Evolutionary conservation across 129 eudicot genomes (phyloP).

Genomic region (Ambrosia artemisiifolia): DNA sequence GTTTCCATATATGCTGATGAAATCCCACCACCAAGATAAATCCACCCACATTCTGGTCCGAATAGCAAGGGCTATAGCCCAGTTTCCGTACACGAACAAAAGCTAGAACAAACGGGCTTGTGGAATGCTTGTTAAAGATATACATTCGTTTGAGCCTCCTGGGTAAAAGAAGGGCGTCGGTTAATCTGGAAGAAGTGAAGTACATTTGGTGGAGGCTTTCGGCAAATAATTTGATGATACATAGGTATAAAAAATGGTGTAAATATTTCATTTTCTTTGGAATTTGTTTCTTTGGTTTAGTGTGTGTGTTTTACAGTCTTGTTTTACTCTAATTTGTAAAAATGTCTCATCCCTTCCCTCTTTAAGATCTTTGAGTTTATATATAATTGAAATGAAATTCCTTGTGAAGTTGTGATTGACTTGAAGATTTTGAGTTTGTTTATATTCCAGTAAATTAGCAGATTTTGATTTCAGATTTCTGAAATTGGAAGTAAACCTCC

Average conservation of each 20-base stretch:
- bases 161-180: constrained; percentile 22
- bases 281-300: constrained; percentile 21
- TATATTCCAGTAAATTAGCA: not conserved
- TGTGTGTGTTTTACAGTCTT: constrained; percentile 14
- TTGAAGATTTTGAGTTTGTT: not conserved
- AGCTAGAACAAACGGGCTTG: not conserved
- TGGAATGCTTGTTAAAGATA: constrained; percentile 14
- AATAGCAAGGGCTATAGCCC: not conserved
- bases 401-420: constrained; percentile 22
- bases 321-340: constrained; percentile 35
- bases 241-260: constrained; percentile 54
- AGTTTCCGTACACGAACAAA: not conserved
- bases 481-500: too few species aligned
- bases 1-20: constrained; percentile 89
- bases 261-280: constrained; percentile 42
- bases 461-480: too few species aligned
- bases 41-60: not conserved
- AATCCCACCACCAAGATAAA: constrained; percentile 53
- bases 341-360: not conserved
- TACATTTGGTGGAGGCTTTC: constrained; percentile 62
- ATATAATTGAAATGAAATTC: constrained; percentile 30
- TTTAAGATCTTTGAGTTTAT: constrained; percentile 23
- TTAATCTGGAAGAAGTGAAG: constrained; percentile 1
- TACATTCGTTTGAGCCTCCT: constrained; percentile 69
- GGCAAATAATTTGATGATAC: constrained; percentile 54